Conservation (phyloP, 495 filamentous ascomycete species). For the Schizothecium vesticola region DNA sequence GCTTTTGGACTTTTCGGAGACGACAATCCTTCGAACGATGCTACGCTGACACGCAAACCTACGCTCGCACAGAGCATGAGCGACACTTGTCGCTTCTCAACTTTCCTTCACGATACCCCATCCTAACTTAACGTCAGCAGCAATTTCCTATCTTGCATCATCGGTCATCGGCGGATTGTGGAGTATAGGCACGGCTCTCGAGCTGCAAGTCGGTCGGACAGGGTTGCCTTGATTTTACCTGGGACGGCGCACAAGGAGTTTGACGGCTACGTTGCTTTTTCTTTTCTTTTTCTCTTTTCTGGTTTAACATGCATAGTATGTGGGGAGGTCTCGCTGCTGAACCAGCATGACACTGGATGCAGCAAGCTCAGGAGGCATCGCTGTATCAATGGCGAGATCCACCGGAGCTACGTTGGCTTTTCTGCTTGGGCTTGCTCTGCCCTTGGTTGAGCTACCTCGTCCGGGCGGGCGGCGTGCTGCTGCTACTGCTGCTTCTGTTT, state of each 20-base stretch:
- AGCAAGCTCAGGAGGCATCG: background rate
- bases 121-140: background rate
- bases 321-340: background rate
- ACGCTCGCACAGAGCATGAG: slow-evolving; percentile 4
- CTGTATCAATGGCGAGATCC: background rate
- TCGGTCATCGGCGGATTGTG: slow-evolving; percentile 5
- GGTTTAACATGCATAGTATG: background rate
- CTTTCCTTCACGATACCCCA: slow-evolving; percentile 21
- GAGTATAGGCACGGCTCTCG: slow-evolving; percentile 1
- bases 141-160: background rate
- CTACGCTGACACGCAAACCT: background rate
- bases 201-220: background rate
- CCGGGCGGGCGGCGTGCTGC: background rate
- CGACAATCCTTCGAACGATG: background rate
- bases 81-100: slow-evolving; percentile 11
- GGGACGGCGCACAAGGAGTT: background rate
- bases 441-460: background rate
- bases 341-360: background rate
- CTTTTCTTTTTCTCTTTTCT: background rate
- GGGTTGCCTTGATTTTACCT: background rate
- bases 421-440: background rate
- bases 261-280: background rate
- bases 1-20: slow-evolving; percentile 1
- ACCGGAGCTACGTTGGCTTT: background rate
- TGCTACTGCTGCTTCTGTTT: background rate